phyloP scores from a whole-genome alignment of 352 stramenopile genomes.

The Globisporangium nunn region DNA sequence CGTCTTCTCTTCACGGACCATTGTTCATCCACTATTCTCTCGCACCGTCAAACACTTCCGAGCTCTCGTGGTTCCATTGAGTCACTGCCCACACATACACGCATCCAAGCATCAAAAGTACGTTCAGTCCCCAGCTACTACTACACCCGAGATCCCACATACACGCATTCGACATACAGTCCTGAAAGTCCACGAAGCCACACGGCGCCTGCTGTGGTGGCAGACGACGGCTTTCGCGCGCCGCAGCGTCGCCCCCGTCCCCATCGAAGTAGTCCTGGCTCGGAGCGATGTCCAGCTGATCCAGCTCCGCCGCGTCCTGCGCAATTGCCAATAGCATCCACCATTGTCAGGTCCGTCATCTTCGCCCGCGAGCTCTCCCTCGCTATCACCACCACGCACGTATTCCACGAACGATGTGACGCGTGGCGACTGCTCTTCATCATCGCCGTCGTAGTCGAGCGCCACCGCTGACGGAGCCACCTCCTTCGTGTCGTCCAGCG shows the following conservation, averaged over 20 bases:
- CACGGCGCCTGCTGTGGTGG: constrained; percentile 8
- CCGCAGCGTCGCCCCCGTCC: constrained; percentile 1
- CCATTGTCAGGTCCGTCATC: background rate
- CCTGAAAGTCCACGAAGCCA: constrained; percentile 15
- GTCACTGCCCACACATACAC: constrained; percentile 2
- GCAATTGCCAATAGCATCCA: background rate
- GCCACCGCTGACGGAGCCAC: background rate
- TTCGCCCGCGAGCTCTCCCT: too few relatives aligned
- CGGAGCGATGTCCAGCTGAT: constrained; percentile 7
- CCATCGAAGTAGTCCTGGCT: constrained; percentile 18
- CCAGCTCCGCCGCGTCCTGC: constrained; percentile 15
- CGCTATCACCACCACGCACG: constrained; percentile 1
- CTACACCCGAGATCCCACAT: background rate
- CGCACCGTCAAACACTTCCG: constrained; percentile 15
- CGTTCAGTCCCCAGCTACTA: background rate
- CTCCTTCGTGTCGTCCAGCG: background rate
- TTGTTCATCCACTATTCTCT: background rate
- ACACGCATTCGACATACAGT: constrained; percentile 5
- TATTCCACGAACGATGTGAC: constrained; percentile 15
- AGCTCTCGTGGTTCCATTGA: constrained; percentile 9
- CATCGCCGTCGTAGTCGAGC: constrained; percentile 6
- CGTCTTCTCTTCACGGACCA: background rate
- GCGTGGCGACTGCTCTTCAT: constrained; percentile 5
- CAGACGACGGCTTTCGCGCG: background rate
- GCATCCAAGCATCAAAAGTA: background rate